Evolutionary conservation across 768 basidiomycete species (phyloP).

Genomic region (Phanerodontia chrysosporium): DNA sequence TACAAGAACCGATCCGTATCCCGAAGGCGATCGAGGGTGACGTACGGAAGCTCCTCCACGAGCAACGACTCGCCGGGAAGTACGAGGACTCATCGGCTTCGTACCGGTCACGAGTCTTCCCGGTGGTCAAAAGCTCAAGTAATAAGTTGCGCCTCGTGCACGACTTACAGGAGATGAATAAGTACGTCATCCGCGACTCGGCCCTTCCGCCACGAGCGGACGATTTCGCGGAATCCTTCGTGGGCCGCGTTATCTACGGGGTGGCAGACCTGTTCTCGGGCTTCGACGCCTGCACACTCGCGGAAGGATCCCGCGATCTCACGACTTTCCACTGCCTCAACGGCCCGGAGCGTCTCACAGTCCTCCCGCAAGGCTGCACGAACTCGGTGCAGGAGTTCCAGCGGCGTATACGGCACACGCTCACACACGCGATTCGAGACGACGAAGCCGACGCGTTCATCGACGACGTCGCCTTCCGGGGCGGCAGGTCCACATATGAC

Average conservation of each 20-base stretch:
- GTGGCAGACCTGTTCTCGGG: conserved; percentile 14
- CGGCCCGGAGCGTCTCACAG: conserved; percentile 7
- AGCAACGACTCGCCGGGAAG: conserved; percentile 9
- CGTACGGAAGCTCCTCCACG: neutral
- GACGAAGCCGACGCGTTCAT: conserved; percentile 17
- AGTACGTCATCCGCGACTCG: conserved; percentile 17
- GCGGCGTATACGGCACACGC: no score
- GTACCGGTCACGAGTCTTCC: conserved; percentile 17
- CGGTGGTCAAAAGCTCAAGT: conserved; percentile 17
- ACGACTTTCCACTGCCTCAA: conserved; percentile 17
- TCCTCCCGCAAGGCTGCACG: conserved; percentile 11
- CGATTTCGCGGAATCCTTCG: conserved; percentile 17
- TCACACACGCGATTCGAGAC: neutral
- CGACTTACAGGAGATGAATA: conserved; percentile 18
- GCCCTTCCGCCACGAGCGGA: conserved; percentile 14
- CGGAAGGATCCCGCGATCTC: conserved; percentile 12
- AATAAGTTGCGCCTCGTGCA: conserved; percentile 13
- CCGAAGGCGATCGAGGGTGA: conserved; percentile 7
- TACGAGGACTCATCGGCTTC: conserved; percentile 18
- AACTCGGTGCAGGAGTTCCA: conserved; percentile 14
- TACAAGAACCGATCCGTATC: conserved; percentile 17
- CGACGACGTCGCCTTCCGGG: conserved; percentile 22
- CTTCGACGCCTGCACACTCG: conserved; percentile 12
- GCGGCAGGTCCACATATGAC: conserved; percentile 14
- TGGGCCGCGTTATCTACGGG: conserved; percentile 9